These are phyloP conservation scores for Lactifluus piperatus DNA, from an alignment of 768 basidiomycete genomes.

Conservation along the genomic window DNA sequence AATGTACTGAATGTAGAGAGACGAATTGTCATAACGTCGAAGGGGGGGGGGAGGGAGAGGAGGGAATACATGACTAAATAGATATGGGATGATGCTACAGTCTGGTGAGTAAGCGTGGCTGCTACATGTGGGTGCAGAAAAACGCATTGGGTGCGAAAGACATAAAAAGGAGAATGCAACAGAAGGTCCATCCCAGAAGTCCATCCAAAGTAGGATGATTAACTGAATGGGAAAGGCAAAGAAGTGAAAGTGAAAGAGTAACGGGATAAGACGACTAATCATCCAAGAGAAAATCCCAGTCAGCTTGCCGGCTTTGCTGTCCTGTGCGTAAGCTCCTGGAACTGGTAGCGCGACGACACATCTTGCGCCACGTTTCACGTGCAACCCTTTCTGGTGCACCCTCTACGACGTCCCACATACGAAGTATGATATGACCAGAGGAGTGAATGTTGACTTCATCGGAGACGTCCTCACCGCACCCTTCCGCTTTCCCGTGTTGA, in stretches of 20 bases:
- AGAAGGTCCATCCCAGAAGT: background rate
- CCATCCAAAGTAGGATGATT: background rate
- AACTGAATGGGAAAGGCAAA: background rate
- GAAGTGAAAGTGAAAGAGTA: background rate
- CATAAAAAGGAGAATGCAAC: conserved; percentile 1
- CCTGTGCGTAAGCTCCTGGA: conserved; percentile 34
- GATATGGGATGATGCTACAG: conserved; percentile 8
- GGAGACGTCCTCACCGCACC: conserved; percentile 21
- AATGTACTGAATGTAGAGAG: too few species aligned
- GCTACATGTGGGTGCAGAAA: conserved; percentile 8
- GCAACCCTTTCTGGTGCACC: conserved; percentile 53
- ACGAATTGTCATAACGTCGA: background rate
- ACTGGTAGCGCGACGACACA: conserved; percentile 50
- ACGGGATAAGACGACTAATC: conserved; percentile 31
- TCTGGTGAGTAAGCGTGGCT: background rate
- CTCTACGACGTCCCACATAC: conserved; percentile 72
- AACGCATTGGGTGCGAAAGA: background rate
- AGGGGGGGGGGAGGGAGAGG: background rate
- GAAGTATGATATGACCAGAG: conserved; percentile 53
- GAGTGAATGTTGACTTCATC: conserved; percentile 61
- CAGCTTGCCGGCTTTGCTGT: conserved; percentile 34
- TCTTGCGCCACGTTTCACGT: conserved; percentile 42
- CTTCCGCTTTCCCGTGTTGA: conserved; percentile 21
- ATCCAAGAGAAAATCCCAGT: conserved; percentile 77
- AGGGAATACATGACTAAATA: background rate